Base-by-base conservation (phyloP, 306 rosid species). In the Castanea crenata region DNA sequence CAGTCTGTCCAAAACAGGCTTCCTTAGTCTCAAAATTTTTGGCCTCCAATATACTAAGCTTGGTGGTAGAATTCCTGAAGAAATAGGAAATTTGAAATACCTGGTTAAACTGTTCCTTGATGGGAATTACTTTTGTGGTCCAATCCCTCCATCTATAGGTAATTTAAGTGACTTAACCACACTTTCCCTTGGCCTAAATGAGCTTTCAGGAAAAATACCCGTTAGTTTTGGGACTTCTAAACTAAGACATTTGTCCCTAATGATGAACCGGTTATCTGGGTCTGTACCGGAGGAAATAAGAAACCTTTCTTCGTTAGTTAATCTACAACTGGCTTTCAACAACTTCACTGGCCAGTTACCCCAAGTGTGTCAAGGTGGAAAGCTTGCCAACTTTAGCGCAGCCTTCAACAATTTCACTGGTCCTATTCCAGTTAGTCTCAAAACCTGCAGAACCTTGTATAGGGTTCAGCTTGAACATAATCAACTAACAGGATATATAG, bases 81-180 rank as follows among this genome's bases (percentile, higher is more conserved):
- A 88, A 84, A 88, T 90, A 27, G 94, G 94, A 1, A 88, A 90
- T 71, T 54, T 90, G 27, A 86, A 72, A 55, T 20, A 74, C 80
- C 78, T 84, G 68, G 76, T 55, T 38, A 0, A 81, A 5, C 56
- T 90, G 15, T 83, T 83, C 29, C 64, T 90, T 0, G 90, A 79
- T 58, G 63, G n/a, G 21, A 84, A 82, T 57, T 59, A 11, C 11
- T 88, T 90, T 31, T 32, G 55, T 32, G 92, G 92, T 11, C 86
- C 87, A 18, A 85, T 90, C 67, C 92, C 92, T 46, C 75, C 76
- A 0, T 82, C 89, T 44, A 32, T 86, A 3, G 94, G 88, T 0
- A 90, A 88, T 51, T 85, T 89, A 74, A 56, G 83, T 38, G 71
- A 83, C 51, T 79, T 82, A 29, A 58, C 52, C 5, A 6, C 51